These are phyloP conservation scores for Pyrus hybrid DNA, from an alignment of 331 rosid species.

Conservation along the genomic window DNA sequence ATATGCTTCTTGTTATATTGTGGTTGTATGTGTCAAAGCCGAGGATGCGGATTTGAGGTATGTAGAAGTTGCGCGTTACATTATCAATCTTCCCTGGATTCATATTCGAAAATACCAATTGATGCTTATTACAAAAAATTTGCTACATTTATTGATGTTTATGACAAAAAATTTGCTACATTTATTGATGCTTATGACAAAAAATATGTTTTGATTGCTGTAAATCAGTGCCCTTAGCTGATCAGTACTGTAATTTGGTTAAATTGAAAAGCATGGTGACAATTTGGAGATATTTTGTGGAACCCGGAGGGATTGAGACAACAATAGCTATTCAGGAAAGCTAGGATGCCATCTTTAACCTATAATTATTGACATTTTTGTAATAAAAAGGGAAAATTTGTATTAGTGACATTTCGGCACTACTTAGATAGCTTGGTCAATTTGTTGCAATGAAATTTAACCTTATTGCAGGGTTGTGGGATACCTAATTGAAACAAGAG, in stretches of 20 bases:
- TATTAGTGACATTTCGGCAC: not conserved
- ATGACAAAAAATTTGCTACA: too few relatives aligned
- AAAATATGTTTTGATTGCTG: not conserved
- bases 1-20: not conserved
- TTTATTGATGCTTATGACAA: too few relatives aligned
- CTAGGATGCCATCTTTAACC: not conserved
- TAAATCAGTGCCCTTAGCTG: not conserved
- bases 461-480: not conserved
- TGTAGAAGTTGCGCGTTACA: not conserved
- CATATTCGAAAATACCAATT: too few relatives aligned
- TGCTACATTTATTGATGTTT: too few relatives aligned
- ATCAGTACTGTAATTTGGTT: not conserved
- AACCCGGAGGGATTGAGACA: not conserved
- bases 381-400: not conserved
- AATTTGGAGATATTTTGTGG: not conserved
- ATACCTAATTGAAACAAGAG: not conserved
- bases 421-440: not conserved
- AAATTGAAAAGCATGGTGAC: not conserved
- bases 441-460: not conserved
- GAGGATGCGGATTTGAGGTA: too few relatives aligned
- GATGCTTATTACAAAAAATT: too few relatives aligned
- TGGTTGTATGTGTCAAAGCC: not conserved
- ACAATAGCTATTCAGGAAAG: not conserved
- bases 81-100: too few relatives aligned
- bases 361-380: not conserved